Base-by-base conservation (phyloP, 257 asterid species). In the Cordia subcordata region DNA sequence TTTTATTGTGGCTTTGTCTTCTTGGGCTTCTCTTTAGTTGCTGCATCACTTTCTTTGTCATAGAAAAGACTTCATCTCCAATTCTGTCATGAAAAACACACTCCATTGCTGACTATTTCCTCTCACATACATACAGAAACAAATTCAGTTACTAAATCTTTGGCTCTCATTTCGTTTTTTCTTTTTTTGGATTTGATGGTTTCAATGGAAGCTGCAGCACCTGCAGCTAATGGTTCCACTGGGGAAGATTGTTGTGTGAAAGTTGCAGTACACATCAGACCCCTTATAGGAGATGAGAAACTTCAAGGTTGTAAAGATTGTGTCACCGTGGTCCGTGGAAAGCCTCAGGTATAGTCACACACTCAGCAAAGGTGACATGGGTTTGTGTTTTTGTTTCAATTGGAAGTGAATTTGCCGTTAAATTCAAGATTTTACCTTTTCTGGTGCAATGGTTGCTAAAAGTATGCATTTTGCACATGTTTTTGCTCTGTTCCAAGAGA, bases 291-390 rank as follows among this genome's bases (percentile, higher is more conserved):
- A 44, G 99, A 93, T 73, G 99, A 93, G 73, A 85, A 68, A 76
- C 84, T 93, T 73, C 99, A 86, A 79, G 97, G 97, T 35, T 93
- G 99, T 70, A 81, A 89, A 66, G 99, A 93, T 76, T 93, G 99
- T 75, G 99, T 87, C 17, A 65, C 94, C 52, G 73, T 93, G 38
- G 84, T 76, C 49, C 73, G 86, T 62, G 94, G 87, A 63, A 93
- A 93, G 71, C 97, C 96, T 68, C 99, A 93, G 99, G 99, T 93
- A 83, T 80, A 21, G 20, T 38, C 63, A 1, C 22, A 19, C 15
- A 56, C 39, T n/a, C n/a, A n/a, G n/a, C n/a, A n/a, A n/a, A n/a
- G n/a, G n/a, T n/a, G n/a, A n/a, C n/a, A n/a, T n/a, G n/a, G n/a
- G n/a, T n/a, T n/a, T n/a, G n/a, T n/a, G n/a, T n/a, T n/a, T n/a